Evolutionary conservation across 495 filamentous ascomycete genomes (phyloP), one percentile per base, ranked within the genome.

Genomic region (Evernia prunastri): DNA sequence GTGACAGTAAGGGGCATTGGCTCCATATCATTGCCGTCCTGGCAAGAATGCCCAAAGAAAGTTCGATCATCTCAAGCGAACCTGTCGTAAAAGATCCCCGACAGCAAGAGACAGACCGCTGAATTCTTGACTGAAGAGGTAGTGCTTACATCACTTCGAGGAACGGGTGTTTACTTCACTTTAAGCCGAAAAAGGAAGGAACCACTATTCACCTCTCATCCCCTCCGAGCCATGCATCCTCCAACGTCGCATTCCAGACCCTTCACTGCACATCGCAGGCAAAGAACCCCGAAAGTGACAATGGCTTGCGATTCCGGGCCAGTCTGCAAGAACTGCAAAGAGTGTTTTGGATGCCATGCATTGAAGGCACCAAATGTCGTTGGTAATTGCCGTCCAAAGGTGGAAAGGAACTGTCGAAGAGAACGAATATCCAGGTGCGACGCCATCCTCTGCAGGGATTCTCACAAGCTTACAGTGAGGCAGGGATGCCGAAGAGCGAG

Each of bases 321-420:
- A 11, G 17, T 59, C 9, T 59, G 57, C 25, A 40, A 27, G 33
- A 39, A 39, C 17, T 59, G 37, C 25, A 2, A 3, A 1, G 36
- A 59, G 36, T 59, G 37, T 43, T 31, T 59, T 20, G 37, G 17
- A 1, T 59, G 57, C 35, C 57, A 59, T 27, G 27, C 49, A 53
- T 31, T 31, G 49, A 42, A 39, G 8, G 8, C 2, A 42, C 6
- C 23, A 2, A 25, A 15, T 11, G 25, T 27, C 1, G 12, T 59
- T 18, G 37, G 37, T 13, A 40, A 43, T 18, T 59, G 37, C 11
- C 57, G 37, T 9, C 57, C 57, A 18, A 59, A 29, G 5, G 2
- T 9, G 1, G 1, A 12, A 0, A 53, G 49, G 49, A 53, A 9
- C 7, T 53, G 49, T 13, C 49, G 27, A 53, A 33, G 11, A 13